Conservation (phyloP, 768 basidiomycete genomes). For the Naematelia encephala region DNA sequence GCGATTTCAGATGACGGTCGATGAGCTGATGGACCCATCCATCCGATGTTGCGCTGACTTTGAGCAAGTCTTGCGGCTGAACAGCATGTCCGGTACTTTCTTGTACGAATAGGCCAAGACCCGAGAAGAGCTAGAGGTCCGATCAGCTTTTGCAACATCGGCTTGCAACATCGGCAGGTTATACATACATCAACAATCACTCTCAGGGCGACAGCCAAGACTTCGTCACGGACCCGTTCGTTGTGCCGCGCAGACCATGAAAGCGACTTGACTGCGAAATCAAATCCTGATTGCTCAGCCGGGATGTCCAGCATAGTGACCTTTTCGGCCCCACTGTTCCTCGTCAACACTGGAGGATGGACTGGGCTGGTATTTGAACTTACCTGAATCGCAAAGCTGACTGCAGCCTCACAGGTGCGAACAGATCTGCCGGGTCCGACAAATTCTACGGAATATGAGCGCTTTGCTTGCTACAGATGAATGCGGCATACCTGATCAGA, state of each 20-base stretch:
- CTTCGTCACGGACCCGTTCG: neutral
- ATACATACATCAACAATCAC: neutral
- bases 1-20: conserved; percentile 2
- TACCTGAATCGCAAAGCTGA: conserved; percentile 36
- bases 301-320: conserved; percentile 19
- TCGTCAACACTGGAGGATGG: neutral
- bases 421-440: conserved; percentile 41
- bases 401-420: conserved; percentile 30
- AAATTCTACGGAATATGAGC: no score
- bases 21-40: neutral
- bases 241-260: neutral
- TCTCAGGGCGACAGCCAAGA: neutral
- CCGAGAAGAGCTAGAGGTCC: conserved; percentile 4
- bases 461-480: no score
- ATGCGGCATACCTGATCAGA: neutral
- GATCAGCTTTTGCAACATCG: neutral
- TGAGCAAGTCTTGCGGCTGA: neutral
- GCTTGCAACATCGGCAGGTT: neutral
- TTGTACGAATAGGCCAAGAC: neutral
- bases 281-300: conserved; percentile 16
- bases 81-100: neutral
- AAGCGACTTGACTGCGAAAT: conserved; percentile 14
- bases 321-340: conserved; percentile 8
- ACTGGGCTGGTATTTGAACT: no score
- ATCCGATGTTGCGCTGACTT: neutral